Evolutionary conservation across 805 yeast genomes (phyloP), one percentile per base, ranked within the genome.

Genomic region (Sungouiella thailandica): DNA sequence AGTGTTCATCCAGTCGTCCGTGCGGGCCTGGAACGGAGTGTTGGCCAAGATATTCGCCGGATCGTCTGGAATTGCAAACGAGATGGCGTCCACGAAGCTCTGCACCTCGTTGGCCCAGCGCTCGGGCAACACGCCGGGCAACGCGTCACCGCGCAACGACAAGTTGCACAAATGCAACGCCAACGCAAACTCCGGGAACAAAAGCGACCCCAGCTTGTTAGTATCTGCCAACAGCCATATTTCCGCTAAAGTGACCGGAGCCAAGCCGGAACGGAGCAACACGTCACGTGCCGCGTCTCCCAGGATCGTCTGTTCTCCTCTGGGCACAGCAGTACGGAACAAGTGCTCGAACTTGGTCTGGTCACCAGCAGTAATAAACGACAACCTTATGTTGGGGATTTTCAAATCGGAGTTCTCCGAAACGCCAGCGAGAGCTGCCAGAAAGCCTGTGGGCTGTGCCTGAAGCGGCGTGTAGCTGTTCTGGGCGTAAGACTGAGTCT

Each of bases 201-300:
- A 62, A 40, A 90, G 72, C 35, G 78, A 72, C 2, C 97, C 97
- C 6, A 93, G 80, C 49, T 78, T 82, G 47, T 80, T 83, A 2
- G 95, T 81, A 53, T 90, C 97, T n/a, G 95, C 75, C 37, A 90
- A 65, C 16, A 83, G 79, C 97, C 97, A 90, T 40, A 90, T 83
- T 47, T 78, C 86, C 3, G 90, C 90, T 47, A 90, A 69, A 27
- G 80, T 76, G 17, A 74, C 68, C 3, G 95, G 87, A 26, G 76
- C 67, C 34, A 90, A 67, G 5, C 86, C 85, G 0, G 96, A 88
- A 46, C 84, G 76, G 63, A 86, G 66, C 47, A 90, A 68, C 39
- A 90, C 80, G 41, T 78, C 80, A 46, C 89, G 77, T 11, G 96
- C 95, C 5, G 82, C 66, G 29, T 77, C 80, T 8, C 90, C 89